Evolutionary conservation across 805 yeast species (phyloP).

Genomic region (Ogataea wickerhamii): DNA sequence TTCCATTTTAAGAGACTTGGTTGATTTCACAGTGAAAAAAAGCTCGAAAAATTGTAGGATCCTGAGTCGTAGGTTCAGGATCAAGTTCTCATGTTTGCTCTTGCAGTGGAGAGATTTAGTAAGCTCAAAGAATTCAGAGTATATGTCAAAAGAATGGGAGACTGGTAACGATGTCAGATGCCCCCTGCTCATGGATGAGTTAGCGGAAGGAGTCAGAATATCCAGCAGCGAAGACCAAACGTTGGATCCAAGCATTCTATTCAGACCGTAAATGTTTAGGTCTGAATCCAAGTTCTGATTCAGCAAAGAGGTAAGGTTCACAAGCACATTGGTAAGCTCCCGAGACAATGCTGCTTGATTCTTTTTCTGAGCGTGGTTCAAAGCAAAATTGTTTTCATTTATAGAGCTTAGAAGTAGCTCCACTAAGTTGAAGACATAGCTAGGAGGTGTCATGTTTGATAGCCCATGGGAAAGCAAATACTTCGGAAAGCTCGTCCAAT

Average conservation of each 20-base stretch:
- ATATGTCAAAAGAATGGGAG: slow-evolving; percentile 28
- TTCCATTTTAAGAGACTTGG: slow-evolving; percentile 21
- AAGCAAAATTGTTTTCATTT: slow-evolving; percentile 30
- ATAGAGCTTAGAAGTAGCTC: slow-evolving; percentile 49
- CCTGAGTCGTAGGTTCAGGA: slow-evolving; percentile 40
- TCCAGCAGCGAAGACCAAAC: slow-evolving; percentile 40
- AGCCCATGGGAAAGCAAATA: slow-evolving; percentile 38
- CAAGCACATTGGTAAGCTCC: slow-evolving; percentile 20
- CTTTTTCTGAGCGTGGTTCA: slow-evolving; percentile 18
- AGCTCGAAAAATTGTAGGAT: slow-evolving; percentile 50
- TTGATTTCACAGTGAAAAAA: slow-evolving; percentile 30
- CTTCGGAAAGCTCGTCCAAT: slow-evolving; percentile 33
- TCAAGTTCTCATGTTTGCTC: slow-evolving; percentile 41
- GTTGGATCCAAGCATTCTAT: slow-evolving; percentile 51
- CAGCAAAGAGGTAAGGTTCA: slow-evolving; percentile 22
- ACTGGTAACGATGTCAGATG: slow-evolving; percentile 17
- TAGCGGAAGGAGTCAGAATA: slow-evolving; percentile 36
- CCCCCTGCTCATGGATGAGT: slow-evolving; percentile 1
- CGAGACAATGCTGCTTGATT: slow-evolving; percentile 12
- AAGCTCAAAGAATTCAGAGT: slow-evolving; percentile 13
- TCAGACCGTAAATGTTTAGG: slow-evolving; percentile 51
- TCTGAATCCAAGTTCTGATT: slow-evolving; percentile 42
- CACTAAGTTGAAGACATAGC: slow-evolving; percentile 48
- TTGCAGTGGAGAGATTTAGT: slow-evolving; percentile 18
- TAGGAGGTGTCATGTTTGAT: slow-evolving; percentile 51